Base-by-base conservation (phyloP, 1,284 basidiomycete genomes). In the Fomitopsis schrenkii region DNA sequence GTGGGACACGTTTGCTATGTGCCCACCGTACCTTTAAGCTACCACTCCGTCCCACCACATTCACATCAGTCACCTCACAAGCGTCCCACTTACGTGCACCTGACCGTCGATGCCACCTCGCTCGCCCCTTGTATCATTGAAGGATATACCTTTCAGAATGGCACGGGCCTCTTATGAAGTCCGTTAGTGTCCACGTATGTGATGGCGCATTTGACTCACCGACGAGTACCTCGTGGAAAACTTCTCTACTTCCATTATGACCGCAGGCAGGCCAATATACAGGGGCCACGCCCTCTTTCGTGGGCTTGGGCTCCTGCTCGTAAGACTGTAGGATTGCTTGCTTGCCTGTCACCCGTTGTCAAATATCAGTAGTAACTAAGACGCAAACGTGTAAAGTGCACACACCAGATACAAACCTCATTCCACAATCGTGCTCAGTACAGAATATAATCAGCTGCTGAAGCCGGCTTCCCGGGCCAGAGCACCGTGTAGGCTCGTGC, bases 221-320 rank as follows among this genome's bases (percentile, higher is more conserved):
- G 55, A 59, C 1, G 83, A 81, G 65, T 86, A 87, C 28, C 78
- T 76, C 35, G 84, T 83, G 22, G 77, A 80, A 22, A 86, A 72
- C 35, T 78, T 78, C 62, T 90, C 83, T 0, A 90, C 85, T 5
- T 75, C 72, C 40, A 91, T 74, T 22, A 41, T 83, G 78, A 10
- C 90, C 90, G 30, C 83, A 86, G 1, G 85, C 79, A 0, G 90
- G 90, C 90, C 90, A 92, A 60, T 87, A 83, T 1, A 88, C 88
- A 5, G 88, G 45, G 48, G 36, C 26, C 5, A 67, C 44, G 26
- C 84, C 84, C 10, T 72, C 67, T 36, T 75, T 69, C 0, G 77
- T 78, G 1, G 80, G 68, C 57, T 77, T 75, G 2, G 82, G 80
- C 68, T 92, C 90, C 70, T 90, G 88, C 58, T 89, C 88, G 59